Percentiles rank a stretch among this genome's conserved stretches.
phyloP scores from a whole-genome alignment of 345 rosid genomes.

The Corymbia maculata region DNA sequence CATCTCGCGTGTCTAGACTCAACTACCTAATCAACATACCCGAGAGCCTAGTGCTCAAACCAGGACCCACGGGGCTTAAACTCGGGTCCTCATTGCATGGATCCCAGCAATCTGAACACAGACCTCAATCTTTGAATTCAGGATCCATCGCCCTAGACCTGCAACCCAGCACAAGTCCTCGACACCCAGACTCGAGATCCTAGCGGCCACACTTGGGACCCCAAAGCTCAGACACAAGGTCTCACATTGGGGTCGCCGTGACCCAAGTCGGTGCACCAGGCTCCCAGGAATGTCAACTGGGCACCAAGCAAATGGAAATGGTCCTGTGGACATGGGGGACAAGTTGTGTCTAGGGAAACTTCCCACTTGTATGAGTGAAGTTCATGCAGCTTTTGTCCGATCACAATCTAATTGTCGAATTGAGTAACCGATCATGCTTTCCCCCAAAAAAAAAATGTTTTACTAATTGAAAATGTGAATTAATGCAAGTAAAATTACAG shows the following conservation, averaged over 20 bases:
- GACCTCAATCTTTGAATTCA: fast-evolving
- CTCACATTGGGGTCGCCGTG: background rate
- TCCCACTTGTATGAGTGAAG: background rate
- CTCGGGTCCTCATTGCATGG: background rate
- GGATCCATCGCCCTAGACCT: background rate
- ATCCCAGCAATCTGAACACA: background rate
- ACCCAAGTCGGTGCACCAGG: background rate
- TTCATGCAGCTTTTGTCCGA: background rate
- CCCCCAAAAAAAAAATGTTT: background rate
- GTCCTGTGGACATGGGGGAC: background rate
- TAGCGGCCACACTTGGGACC: background rate
- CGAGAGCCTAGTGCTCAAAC: fast-evolving
- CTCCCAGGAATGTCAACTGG: background rate
- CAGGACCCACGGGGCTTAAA: fast-evolving
- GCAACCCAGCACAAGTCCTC: background rate
- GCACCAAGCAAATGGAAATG: background rate
- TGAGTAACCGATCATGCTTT: background rate
- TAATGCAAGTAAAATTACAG: background rate
- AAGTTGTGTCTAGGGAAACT: background rate
- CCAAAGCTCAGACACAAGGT: background rate
- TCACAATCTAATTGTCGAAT: background rate
- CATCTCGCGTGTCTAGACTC: fast-evolving
- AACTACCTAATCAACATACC: background rate
- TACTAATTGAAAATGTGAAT: background rate
- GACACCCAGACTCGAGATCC: background rate